Evolutionary conservation across 176 grass and related monocot species (phyloP), one percentile per base, ranked within the genome.

Genomic region (Avena atlantica): DNA sequence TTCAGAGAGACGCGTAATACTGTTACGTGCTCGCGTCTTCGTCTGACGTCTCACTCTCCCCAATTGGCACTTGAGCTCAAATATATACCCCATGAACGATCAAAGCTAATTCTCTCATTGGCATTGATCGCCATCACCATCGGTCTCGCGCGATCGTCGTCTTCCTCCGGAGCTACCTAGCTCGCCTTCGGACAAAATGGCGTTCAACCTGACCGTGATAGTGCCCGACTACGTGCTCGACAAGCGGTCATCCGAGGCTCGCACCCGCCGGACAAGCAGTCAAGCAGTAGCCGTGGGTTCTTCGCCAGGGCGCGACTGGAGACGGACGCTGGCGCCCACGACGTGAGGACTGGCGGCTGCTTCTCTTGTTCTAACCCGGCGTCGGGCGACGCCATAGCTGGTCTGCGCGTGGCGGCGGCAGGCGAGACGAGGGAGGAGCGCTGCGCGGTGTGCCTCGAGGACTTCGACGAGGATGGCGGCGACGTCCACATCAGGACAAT

Each of bases 401-500:
- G 1, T 16, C 67, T 70, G 31, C 67, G 67, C 67, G 67, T 42
- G 67, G 4, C 70, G 70, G 70, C 19, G 42, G 70, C 70, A 5
- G 70, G 44, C 44, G 70, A 49, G 70, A 74, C 45, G n/a, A 74
- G 70, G 70, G 70, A 74, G 70, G n/a, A 50, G 20, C 5, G 44
- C n/a, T 74, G 70, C 70, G 44, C n/a, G 20, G 70, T 74, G 70
- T 74, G 44, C 70, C 70, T 74, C 20, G 70, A 74, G 70, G 70
- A 74, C n/a, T 74, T 74, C 0, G 44, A 74, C 0, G 70, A 74
- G 44, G 70, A 21, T 14, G 70, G 70, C 70, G n/a, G 2, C 44
- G 44, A 14, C 44, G 23, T 53, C 47, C 20, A 62, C 31, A 20
- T 80, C 58, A 80, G 78, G 78, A 62, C n/a, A 8, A 72, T 83